Conservation (phyloP, 2,329 filamentous ascomycete species). For the Pleomassaria siparia region DNA sequence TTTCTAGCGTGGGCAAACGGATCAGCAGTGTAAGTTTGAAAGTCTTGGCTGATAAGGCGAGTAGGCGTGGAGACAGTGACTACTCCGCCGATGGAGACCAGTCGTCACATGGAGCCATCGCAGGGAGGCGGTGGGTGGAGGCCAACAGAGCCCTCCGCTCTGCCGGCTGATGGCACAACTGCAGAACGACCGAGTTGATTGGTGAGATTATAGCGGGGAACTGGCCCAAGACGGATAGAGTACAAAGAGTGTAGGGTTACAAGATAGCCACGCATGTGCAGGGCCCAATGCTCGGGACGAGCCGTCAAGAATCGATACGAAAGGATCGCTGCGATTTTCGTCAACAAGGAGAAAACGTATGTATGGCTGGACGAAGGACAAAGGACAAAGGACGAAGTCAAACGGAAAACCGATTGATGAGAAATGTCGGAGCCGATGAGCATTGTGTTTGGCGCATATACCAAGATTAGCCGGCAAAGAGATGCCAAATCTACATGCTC, state of each 20-base stretch:
- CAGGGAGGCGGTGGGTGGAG: constrained; percentile 7
- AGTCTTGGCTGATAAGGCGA: constrained; percentile 21
- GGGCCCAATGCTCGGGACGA: constrained; percentile 24
- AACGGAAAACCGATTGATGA: neutral
- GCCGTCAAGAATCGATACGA: constrained; percentile 13
- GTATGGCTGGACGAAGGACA: neutral
- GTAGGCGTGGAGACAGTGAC: constrained; percentile 15
- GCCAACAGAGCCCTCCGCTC: neutral
- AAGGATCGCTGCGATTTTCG: neutral
- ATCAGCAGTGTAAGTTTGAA: constrained; percentile 17
- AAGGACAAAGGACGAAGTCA: constrained; percentile 1
- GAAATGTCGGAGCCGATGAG: neutral
- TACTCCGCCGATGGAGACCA: constrained; percentile 15
- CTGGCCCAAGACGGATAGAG: constrained; percentile 14
- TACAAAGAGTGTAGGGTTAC: constrained; percentile 12
- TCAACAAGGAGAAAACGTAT: neutral
- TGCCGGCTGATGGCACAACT: constrained; percentile 5
- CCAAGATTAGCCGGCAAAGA: constrained; percentile 2
- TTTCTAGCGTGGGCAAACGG: constrained; percentile 18
- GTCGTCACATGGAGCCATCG: constrained; percentile 15
- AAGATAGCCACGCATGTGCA: constrained; percentile 13
- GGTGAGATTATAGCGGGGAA: constrained; percentile 18
- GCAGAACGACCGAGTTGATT: constrained; percentile 15
- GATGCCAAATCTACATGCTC: neutral
- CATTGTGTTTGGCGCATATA: neutral